phyloP scores from a whole-genome alignment of 805 yeast species.

The Saccharomycopsis synnaedendra region DNA sequence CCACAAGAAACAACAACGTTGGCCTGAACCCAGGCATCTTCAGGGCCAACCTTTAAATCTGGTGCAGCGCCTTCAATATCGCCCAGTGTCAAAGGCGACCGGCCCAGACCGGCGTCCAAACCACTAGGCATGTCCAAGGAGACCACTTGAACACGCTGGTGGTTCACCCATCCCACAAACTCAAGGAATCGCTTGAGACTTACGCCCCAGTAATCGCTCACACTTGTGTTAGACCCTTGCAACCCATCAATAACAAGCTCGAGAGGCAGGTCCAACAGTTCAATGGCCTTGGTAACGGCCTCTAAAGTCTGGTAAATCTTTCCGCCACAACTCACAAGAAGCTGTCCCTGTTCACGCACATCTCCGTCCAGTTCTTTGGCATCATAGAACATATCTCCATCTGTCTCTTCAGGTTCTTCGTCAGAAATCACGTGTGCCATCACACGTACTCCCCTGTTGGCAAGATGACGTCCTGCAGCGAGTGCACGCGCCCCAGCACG shows the following conservation, averaged over 20 bases:
- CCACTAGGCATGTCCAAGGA: conserved; percentile 81
- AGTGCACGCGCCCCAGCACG: conserved; percentile 66
- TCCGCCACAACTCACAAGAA: conserved; percentile 60
- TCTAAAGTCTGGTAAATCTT: conserved; percentile 34
- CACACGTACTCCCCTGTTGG: conserved; percentile 64
- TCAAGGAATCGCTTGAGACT: conserved; percentile 30
- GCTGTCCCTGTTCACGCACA: conserved; percentile 38
- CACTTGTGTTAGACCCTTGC: conserved; percentile 69
- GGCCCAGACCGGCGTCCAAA: conserved; percentile 73
- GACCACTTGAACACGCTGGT: conserved; percentile 33
- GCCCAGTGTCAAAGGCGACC: conserved; percentile 17
- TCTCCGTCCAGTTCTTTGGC: conserved; percentile 30
- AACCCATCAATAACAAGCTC: conserved; percentile 75
- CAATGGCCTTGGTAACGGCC: conserved; percentile 27
- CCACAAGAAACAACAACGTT: conserved; percentile 62
- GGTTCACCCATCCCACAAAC: conserved; percentile 60
- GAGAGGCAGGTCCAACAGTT: conserved; percentile 55
- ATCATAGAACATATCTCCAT: conserved; percentile 19
- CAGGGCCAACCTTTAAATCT: conserved; percentile 20
- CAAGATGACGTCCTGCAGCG: conserved; percentile 68
- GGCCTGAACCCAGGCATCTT: conserved; percentile 30
- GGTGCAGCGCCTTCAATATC: conserved; percentile 1
- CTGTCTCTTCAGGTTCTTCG: conserved; percentile 11
- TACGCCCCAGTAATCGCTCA: conserved; percentile 39
- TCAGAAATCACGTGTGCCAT: conserved; percentile 30